Base-by-base conservation (phyloP, 257 asterid genomes). In the Lavandula angustifolia region DNA sequence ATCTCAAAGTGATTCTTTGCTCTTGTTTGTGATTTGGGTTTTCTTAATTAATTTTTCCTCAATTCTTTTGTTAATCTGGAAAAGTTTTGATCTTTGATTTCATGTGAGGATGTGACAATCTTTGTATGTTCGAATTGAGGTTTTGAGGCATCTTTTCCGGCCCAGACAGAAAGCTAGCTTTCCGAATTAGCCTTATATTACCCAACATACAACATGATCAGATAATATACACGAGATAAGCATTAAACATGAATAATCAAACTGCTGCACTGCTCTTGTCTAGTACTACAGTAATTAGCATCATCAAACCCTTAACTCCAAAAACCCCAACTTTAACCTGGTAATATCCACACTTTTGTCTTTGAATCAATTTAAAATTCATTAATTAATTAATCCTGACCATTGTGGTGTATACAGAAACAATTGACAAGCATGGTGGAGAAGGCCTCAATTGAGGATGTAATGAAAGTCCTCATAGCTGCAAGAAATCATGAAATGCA, bases 401-500 rank as follows among this genome's bases (percentile, higher is more conserved):
- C 9, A 38, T 4, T 38, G 3, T 1, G 2, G 9, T 40, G 4
- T 44, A 44, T 44, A 3, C 87, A 92, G 98, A 92, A 40, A 40
- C 46, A 89, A 69, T 76, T 89, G 71, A 75, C 75, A 3, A 80
- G 67, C 78, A 87, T 90, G 86, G 97, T 90, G 38, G 97, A 85
- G 78, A 90, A 90, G 61, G 92, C 97, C 1, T 87, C 95, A 40
- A 87, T 90, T 42, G 95, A 90, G 37, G 97, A 90, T 68, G 97
- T 90, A 7, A 90, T 90, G 97, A 90, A 88, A 63, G 97, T 87
- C 6, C 66, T 90, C 53, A 82, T 85, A 42, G 92, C 95, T 9
- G 89, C 97, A 69, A 85, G 96, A 69, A 90, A 85, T 60, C 95
- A 85, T 79, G 97, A 87, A 59, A 77, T 87, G 88, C 91, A 85